Evolutionary conservation across 163 green algal genomes (phyloP), one percentile per base, ranked within the genome.

Genomic region (Chlamydomonas reinhardtii): DNA sequence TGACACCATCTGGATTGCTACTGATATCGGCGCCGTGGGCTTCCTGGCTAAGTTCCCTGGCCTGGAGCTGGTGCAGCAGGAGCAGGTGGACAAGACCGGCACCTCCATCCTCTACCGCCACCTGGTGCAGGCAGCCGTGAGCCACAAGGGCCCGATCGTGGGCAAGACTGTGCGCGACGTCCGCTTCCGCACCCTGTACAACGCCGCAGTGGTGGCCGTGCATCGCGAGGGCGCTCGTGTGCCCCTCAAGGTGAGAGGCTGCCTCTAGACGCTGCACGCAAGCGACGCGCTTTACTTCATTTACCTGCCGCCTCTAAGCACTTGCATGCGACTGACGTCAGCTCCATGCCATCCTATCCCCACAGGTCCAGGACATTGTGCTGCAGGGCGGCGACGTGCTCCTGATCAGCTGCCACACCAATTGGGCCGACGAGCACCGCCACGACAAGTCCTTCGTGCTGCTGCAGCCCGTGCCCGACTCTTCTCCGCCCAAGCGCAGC

Each of bases 151-250:
- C 2, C 88, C 87, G 31, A 88, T 98, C 34, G 76, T 92, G 25
- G 91, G 92, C 52, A 88, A 92, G 39, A 93, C 88, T 0, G 84
- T 96, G 4, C 75, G 86, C 0, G 92, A 98, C 15, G 70, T 94
- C 59, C 86, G 89, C 29, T 97, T 98, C 90, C 88, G 95, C 32
- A 90, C 90, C 14, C 79, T 87, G 27, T 98, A 96, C 89, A 92
- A 96, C 34, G 95, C 96, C 6, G 94, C 92, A 29, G 93, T 98
- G 48, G 91, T 98, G 65, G 95, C 91, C 19, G 90, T 98, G 32
- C 94, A 96, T 68, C 89, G 74, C 62, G 82, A 93, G 68, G 94
- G 93, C 43, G 86, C 91, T 62, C 87, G 90, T 12, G 61, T 96
- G 2, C 88, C 91, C n/a, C 82, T 87, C 31, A 82, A 82, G 72